Base-by-base conservation (phyloP, 164 flowering plant genomes). In the Stephania cephalantha region DNA sequence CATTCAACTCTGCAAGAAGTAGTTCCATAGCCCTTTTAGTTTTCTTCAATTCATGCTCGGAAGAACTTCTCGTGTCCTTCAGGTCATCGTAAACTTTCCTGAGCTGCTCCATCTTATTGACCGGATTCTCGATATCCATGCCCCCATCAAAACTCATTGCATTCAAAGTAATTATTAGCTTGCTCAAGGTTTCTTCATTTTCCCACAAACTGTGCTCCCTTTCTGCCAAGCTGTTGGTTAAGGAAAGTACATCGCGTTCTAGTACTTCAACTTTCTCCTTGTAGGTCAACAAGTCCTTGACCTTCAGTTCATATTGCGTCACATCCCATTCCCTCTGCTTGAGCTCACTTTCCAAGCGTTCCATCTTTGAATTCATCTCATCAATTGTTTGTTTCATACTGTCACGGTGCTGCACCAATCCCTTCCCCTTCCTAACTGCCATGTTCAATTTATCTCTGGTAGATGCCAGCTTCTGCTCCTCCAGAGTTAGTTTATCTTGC, bases 391-490 rank as follows among this genome's bases (percentile, higher is more conserved):
- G 94, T 76, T 91, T 92, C 86, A 96, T 78, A 81, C 85, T 82
- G 73, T 96, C 99, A 52, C 98, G 85, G 78, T 94, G 94, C 73
- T 96, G 99, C 76, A 96, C 96, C 85, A 96, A 79, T 25, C 88
- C 88, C 80, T 96, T 96, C 18, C 98, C 99, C 86, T 94, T 96
- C 68, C 94, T 85, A 74, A 96, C 99, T 7, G 99, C 99, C 81
- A 96, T 86, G 85, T 90, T 94, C 66, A 96, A 81, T 83, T 94
- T 96, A 82, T 96, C 99, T 82, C 97, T 86, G 6, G 85, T 73
- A 79, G 96, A 85, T 71, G 88, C 86, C 71, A 91, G 85, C 81
- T 90, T 96, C 81, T 92, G 95, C 85, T 94, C 99, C 83, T 94
- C 99, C 74, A 85, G 93, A 78, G 20, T 83, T 70, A 88, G 90